Base-by-base conservation (phyloP, 306 rosid species). In the Castanopsis chinensis region DNA sequence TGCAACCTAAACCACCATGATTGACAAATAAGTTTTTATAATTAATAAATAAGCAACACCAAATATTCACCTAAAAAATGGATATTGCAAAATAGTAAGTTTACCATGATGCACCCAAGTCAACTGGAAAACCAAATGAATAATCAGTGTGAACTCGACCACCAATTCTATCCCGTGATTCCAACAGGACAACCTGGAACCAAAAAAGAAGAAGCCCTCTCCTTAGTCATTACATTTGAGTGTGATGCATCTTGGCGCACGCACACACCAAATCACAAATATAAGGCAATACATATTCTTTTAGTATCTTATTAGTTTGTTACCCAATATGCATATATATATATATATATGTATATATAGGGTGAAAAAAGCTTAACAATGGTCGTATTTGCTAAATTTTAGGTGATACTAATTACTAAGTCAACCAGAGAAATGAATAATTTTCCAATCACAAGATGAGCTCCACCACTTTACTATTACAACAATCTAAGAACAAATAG, bases 91-190 rank as follows among this genome's bases (percentile, higher is more conserved):
- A 77, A 71, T 6, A 18, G 17, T 15, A 74, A 30, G 11, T 52
- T 83, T 89, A 95, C 99, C 99, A 96, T 72, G 99, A 96, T 57
- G 99, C 98, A 52, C 99, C 99, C 32, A 96, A 85, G 86, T 96
- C 99, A 73, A 96, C 83, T 37, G 98, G 99, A 87, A 93, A 96
- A 73, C 99, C 99, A 85, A 96, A 96, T 14, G 99, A 89, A 83
- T 93, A 90, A 87, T 93, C 92, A 4, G 99, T 96, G 69, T 88
- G 85, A 69, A 96, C 90, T 67, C 99, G 94, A 59, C 99, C 99
- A 37, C 99, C 99, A 71, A 96, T 83, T 77, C 99, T 85, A 57
- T 91, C 98, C 35, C 98, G 87, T 32, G 96, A 89, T 86, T 96
- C 99, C 83, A 96, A 83, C 61, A 96, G 83, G 74, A 91, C 85